phyloP scores from a whole-genome alignment of 2,329 filamentous ascomycete species.

The Calycina herbarum region DNA sequence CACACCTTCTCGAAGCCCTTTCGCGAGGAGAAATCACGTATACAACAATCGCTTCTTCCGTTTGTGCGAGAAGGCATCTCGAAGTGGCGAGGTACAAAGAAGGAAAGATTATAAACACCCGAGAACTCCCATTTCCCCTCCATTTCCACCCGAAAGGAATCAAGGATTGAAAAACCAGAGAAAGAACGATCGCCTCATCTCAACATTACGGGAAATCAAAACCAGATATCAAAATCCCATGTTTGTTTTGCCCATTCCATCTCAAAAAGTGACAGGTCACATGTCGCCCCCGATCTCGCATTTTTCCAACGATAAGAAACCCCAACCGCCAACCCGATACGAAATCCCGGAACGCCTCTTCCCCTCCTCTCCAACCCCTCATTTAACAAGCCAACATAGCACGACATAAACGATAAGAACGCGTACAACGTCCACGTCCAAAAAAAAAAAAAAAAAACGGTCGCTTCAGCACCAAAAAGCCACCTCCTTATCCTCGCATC shows the following conservation, averaged over 20 bases:
- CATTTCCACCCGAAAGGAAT: neutral
- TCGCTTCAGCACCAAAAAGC: neutral
- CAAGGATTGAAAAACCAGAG: neutral
- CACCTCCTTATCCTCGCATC: neutral
- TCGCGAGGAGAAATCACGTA: neutral
- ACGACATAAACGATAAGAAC: neutral
- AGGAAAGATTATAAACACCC: neutral
- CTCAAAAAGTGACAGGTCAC: neutral
- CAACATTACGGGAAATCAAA: neutral
- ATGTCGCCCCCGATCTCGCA: neutral
- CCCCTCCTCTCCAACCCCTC: neutral
- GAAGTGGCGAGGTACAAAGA: neutral
- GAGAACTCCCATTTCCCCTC: neutral
- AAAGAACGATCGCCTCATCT: neutral
- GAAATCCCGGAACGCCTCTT: neutral
- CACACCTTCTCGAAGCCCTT: neutral
- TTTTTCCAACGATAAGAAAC: neutral
- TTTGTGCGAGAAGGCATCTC: constrained; percentile 3
- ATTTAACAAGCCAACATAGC: neutral
- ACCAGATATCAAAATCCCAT: neutral
- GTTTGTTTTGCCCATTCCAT: neutral
- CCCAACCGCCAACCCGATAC: neutral
- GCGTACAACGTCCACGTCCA: neutral
- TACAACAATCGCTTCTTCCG: neutral
- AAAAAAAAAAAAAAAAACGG: neutral